Conservation (phyloP, 2,329 filamentous ascomycete genomes). For the Raffaelea albimanens region DNA sequence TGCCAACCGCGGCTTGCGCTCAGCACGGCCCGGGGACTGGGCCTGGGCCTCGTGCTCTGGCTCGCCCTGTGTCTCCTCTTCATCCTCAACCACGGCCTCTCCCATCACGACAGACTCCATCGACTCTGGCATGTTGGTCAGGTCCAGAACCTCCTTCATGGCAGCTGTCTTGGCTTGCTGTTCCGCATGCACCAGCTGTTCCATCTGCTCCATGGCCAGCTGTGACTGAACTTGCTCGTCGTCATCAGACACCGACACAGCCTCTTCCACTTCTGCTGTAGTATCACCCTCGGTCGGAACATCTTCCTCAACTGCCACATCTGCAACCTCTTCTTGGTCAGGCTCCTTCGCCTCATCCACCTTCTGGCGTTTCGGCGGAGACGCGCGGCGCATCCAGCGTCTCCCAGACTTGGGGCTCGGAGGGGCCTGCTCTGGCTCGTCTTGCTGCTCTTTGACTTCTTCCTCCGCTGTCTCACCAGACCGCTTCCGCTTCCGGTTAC, state of each 20-base stretch:
- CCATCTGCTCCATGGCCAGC: constrained; percentile 14
- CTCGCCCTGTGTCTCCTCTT: constrained; percentile 5
- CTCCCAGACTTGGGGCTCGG: too few relatives aligned
- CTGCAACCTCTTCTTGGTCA: too few relatives aligned
- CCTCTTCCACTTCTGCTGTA: too few relatives aligned
- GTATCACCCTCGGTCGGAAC: too few relatives aligned
- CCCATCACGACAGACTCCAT: background rate
- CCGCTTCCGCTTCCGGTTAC: too few relatives aligned
- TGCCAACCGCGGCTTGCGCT: constrained; percentile 25
- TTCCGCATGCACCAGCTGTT: constrained; percentile 3
- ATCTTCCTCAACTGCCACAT: too few relatives aligned
- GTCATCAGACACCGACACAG: constrained; percentile 2
- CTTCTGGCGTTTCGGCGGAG: too few relatives aligned
- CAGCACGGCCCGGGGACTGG: too few relatives aligned
- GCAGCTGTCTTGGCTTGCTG: background rate
- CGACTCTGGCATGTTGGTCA: background rate
- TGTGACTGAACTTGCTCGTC: constrained; percentile 21
- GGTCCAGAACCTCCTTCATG: background rate
- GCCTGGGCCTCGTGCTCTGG: background rate
- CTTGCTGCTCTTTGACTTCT: constrained; percentile 9
- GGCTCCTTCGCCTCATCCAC: too few relatives aligned
- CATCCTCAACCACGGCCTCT: background rate
- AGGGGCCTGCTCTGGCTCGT: background rate
- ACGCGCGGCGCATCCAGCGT: too few relatives aligned
- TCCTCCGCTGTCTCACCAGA: background rate